Evolutionary conservation across 106 monocot genomes (phyloP).

Genomic region (Phalaenopsis equestris): DNA sequence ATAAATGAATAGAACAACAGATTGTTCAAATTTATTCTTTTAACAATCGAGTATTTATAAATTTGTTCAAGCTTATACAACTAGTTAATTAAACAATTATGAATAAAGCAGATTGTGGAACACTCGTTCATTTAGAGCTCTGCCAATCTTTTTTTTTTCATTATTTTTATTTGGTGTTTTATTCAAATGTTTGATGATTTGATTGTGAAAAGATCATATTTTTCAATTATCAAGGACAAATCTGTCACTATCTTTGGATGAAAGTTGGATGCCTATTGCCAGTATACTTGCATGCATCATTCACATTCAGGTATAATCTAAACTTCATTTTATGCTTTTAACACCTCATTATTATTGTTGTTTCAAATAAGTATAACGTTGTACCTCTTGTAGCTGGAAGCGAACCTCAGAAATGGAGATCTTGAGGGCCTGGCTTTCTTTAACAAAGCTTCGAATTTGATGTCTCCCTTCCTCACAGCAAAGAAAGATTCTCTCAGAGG

Average conservation of each 20-base stretch:
- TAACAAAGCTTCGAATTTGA: conserved; percentile 10
- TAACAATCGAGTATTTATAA: too few relatives aligned
- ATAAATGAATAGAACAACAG: too few relatives aligned
- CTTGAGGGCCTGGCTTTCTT: conserved; percentile 24
- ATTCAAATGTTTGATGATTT: too few relatives aligned
- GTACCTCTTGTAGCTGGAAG: conserved; percentile 32
- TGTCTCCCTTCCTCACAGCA: not conserved
- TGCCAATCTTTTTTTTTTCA: too few relatives aligned
- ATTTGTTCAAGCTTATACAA: too few relatives aligned
- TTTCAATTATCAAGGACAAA: conserved; percentile 58
- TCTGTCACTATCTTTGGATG: conserved; percentile 74
- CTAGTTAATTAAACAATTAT: too few relatives aligned
- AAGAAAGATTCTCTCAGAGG: conserved; percentile 15
- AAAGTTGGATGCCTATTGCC: conserved; percentile 85
- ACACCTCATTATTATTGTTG: not conserved
- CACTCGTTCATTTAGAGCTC: too few relatives aligned
- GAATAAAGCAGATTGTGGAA: too few relatives aligned
- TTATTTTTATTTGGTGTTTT: too few relatives aligned
- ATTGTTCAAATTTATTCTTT: too few relatives aligned
- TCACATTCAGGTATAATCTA: conserved; percentile 59
- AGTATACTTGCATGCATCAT: conserved; percentile 69
- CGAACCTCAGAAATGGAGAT: conserved; percentile 49
- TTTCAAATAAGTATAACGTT: not conserved
- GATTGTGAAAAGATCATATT: not conserved
- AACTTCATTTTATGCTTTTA: not conserved